Conservation (phyloP, 768 basidiomycete genomes). For the Calvatia gigantea region DNA sequence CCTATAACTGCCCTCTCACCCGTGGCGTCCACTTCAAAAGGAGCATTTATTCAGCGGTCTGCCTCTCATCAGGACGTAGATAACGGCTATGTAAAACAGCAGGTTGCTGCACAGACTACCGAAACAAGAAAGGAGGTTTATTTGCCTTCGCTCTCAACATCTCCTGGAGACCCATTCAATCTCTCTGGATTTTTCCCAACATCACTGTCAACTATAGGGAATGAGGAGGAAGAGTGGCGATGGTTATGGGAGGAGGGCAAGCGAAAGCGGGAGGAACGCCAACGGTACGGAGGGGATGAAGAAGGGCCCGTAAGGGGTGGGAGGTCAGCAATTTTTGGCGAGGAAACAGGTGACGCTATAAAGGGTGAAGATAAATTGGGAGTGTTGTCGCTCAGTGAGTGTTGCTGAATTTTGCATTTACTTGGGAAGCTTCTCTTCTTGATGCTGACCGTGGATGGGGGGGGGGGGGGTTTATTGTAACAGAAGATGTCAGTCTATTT, state of each 20-base stretch:
- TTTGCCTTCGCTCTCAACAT: slow-evolving; percentile 16
- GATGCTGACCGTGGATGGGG: slow-evolving; percentile 8
- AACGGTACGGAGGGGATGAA: slow-evolving; percentile 14
- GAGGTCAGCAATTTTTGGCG: slow-evolving; percentile 18
- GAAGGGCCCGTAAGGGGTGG: slow-evolving; percentile 10
- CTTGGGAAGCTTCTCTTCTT: slow-evolving; percentile 9
- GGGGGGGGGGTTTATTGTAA: slow-evolving; percentile 3
- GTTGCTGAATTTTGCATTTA: slow-evolving; percentile 1
- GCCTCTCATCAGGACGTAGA: slow-evolving; percentile 20
- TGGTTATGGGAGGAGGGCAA: slow-evolving; percentile 36
- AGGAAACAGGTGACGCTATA: slow-evolving; percentile 30
- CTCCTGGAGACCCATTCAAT: slow-evolving; percentile 34
- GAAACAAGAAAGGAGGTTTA: slow-evolving; percentile 11
- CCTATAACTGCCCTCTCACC: slow-evolving; percentile 17
- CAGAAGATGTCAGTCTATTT: slow-evolving; percentile 14
- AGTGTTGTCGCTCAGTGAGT: slow-evolving; percentile 41
- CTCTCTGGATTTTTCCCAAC: slow-evolving; percentile 46
- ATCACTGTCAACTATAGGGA: slow-evolving; percentile 17
- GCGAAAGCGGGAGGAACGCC: slow-evolving; percentile 11
- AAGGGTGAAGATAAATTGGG: slow-evolving; percentile 49
- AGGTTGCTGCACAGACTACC: not conserved
- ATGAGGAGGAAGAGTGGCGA: slow-evolving; percentile 31
- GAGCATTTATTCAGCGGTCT: slow-evolving; percentile 15
- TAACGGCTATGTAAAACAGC: slow-evolving; percentile 14
- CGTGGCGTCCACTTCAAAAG: not conserved